phyloP scores from a whole-genome alignment of 169 alveolate genomes.

The Pseudocohnilembus persalinus region DNA sequence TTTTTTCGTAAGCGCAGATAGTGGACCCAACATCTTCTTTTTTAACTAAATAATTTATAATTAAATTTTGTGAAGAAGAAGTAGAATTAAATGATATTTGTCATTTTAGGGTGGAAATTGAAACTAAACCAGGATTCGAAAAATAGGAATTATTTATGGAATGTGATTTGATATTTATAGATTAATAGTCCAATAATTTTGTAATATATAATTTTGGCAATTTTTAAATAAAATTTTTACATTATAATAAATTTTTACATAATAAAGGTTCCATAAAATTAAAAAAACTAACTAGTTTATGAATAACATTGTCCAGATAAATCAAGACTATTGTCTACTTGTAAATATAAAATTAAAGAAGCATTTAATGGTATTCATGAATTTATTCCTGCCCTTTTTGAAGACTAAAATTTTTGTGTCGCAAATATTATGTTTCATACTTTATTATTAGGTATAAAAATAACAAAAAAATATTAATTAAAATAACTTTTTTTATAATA shows the following conservation, averaged over 20 bases:
- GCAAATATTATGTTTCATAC: not conserved
- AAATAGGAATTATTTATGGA: constrained; percentile 53
- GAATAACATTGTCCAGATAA: not conserved
- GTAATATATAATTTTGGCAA: not conserved
- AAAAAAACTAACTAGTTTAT: not conserved
- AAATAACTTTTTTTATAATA: not conserved
- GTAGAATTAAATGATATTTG: constrained; percentile 84
- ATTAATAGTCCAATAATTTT: not conserved
- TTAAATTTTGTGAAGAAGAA: constrained; percentile 86
- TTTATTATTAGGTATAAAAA: not conserved
- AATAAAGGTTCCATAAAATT: not conserved
- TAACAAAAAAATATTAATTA: not conserved
- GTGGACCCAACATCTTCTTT: constrained; percentile 64
- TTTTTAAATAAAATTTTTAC: not conserved
- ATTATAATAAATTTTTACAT: too few relatives aligned
- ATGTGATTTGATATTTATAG: constrained; percentile 57
- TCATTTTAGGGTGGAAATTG: constrained; percentile 79
- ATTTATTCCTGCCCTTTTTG: not conserved
- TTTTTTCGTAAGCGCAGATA: constrained; percentile 60
- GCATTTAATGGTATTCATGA: not conserved
- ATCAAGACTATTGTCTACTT: not conserved
- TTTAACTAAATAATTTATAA: constrained; percentile 72
- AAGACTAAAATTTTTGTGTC: constrained; percentile 5
- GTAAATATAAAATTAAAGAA: not conserved
- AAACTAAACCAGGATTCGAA: constrained; percentile 41